phyloP scores from a whole-genome alignment of 805 yeast genomes.

The Kluyveromyces dobzhanskii region DNA sequence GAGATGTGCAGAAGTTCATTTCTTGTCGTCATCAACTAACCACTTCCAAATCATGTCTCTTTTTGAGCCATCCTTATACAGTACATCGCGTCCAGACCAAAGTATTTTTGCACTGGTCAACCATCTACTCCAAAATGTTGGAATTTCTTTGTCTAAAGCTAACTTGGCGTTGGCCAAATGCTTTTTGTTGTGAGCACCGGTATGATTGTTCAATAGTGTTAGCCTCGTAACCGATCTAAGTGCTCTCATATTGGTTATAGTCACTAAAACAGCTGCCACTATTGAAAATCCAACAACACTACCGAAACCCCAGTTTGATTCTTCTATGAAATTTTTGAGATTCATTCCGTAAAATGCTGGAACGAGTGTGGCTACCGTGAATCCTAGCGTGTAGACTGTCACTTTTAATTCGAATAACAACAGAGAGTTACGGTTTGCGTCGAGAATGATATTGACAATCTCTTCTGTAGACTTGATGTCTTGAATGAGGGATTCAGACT shows the following conservation, averaged over 20 bases:
- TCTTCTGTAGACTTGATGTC: conserved; percentile 90
- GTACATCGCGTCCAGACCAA: conserved; percentile 17
- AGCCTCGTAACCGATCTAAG: conserved; percentile 55
- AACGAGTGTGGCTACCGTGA: conserved; percentile 73
- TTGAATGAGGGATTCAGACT: conserved; percentile 70
- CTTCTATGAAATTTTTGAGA: conserved; percentile 68
- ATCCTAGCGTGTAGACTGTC: conserved; percentile 75
- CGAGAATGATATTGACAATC: conserved; percentile 82
- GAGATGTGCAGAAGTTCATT: too few relatives aligned
- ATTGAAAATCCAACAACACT: conserved; percentile 45
- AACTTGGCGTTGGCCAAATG: conserved; percentile 15
- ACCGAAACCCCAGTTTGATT: conserved; percentile 54
- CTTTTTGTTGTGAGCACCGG: conserved; percentile 21
- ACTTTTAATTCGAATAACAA: conserved; percentile 82
- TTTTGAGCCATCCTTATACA: conserved; percentile 24
- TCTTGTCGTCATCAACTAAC: conserved; percentile 40
- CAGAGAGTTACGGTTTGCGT: conserved; percentile 82
- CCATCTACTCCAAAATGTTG: conserved; percentile 17
- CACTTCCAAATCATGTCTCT: conserved; percentile 49
- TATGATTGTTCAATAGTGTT: conserved; percentile 44
- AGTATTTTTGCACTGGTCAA: conserved; percentile 9
- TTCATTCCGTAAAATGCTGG: conserved; percentile 93
- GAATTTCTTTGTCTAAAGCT: conserved; percentile 14
- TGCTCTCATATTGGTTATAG: conserved; percentile 47
- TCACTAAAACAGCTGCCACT: conserved; percentile 45